These are phyloP conservation scores for Aplosporella prunicola DNA, from an alignment of 2,329 filamentous ascomycete species.

Conservation along the genomic window DNA sequence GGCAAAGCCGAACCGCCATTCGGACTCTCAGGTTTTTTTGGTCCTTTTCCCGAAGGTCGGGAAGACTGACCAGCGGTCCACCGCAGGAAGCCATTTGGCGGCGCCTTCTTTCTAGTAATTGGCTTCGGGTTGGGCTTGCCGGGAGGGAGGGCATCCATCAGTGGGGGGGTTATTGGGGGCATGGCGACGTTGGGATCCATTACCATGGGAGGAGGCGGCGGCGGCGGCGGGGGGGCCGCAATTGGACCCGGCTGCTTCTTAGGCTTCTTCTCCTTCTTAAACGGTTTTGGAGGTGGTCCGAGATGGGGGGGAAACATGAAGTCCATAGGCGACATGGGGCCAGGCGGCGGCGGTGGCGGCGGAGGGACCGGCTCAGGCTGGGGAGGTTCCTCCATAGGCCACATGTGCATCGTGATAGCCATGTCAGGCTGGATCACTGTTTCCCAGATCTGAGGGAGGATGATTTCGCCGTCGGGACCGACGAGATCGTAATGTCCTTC, in stretches of 20 bases:
- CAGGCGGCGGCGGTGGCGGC: background rate
- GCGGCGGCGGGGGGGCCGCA: conserved; percentile 3
- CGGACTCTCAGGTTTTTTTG: conserved; percentile 20
- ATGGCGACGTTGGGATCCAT: conserved; percentile 9
- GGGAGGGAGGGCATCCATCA: too few relatives aligned
- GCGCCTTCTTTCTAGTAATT: conserved; percentile 12
- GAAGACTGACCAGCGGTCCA: conserved; percentile 18
- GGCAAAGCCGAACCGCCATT: conserved; percentile 7
- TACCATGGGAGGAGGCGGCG: conserved; percentile 2
- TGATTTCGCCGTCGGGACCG: conserved; percentile 40
- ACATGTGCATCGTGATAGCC: conserved; percentile 41
- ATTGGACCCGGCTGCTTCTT: conserved; percentile 10
- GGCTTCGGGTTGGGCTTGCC: conserved; percentile 10
- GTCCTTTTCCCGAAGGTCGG: conserved; percentile 17
- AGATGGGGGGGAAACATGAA: too few relatives aligned
- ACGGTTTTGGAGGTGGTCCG: conserved; percentile 2
- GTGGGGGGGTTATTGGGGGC: background rate
- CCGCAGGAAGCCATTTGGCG: conserved; percentile 16
- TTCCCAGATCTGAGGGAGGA: conserved; percentile 41
- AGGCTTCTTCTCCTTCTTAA: conserved; percentile 3
- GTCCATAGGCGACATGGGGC: background rate
- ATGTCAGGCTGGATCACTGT: conserved; percentile 39
- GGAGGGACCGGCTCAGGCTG: conserved; percentile 8
- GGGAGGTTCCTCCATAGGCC: conserved; percentile 34
- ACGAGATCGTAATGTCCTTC: conserved; percentile 40